Conservation (phyloP, 1,284 basidiomycete species). For the Ganoderma leucocontextum region DNA sequence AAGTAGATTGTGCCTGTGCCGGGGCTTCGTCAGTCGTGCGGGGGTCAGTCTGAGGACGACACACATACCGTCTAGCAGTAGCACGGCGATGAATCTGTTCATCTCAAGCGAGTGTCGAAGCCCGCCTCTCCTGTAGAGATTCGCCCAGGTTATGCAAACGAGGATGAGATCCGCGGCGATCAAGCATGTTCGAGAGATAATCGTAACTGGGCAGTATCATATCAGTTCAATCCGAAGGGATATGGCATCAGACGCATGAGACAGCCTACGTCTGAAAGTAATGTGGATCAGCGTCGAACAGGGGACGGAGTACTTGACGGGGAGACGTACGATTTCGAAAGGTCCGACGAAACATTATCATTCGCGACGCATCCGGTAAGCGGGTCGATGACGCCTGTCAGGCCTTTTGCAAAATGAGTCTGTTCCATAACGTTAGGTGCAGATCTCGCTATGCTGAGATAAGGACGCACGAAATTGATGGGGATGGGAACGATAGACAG, state of each 20-base stretch:
- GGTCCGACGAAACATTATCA: not conserved
- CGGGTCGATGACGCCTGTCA: not conserved
- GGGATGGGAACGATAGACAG: not conserved
- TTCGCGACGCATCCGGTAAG: not conserved
- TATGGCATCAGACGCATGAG: not conserved
- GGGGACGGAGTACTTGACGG: not conserved
- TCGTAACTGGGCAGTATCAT: slow-evolving; percentile 14
- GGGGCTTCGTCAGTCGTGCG: not conserved
- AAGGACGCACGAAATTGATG: not conserved
- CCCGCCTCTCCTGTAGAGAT: slow-evolving; percentile 7
- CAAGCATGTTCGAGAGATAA: slow-evolving; percentile 14
- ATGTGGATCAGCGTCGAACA: not conserved
- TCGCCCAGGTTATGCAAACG: slow-evolving; percentile 16
- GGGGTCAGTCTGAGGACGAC: not conserved
- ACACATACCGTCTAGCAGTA: slow-evolving; percentile 10
- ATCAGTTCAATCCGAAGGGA: slow-evolving; percentile 3
- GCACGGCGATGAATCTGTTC: slow-evolving; percentile 16
- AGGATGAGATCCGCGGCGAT: slow-evolving; percentile 17
- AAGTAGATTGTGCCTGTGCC: slow-evolving; percentile 9
- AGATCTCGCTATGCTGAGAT: not conserved
- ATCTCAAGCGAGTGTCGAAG: slow-evolving; percentile 10
- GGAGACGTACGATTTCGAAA: not conserved
- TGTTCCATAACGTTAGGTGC: not conserved
- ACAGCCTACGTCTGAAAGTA: not conserved
- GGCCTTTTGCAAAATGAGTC: not conserved